A percentile compares a stretch with the other conserved stretches of the same genome.
phyloP scores from a whole-genome alignment of 1,284 basidiomycete genomes.

The Rugosomyces carneus region DNA sequence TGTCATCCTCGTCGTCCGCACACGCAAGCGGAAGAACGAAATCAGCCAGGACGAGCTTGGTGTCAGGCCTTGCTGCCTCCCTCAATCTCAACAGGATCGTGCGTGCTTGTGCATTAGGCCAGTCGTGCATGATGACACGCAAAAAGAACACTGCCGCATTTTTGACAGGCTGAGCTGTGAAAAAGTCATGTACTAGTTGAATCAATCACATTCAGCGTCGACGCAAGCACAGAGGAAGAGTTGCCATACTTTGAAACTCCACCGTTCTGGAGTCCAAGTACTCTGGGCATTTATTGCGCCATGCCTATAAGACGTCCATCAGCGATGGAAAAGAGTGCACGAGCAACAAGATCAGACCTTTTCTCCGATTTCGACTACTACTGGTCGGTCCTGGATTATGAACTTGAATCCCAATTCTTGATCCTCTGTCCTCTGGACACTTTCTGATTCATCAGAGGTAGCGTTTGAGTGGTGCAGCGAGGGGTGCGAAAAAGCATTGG shows the following conservation, averaged over 20 bases:
- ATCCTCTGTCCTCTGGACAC: not conserved
- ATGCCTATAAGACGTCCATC: conserved; percentile 35
- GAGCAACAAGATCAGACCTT: conserved; percentile 28
- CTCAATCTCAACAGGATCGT: conserved; percentile 45
- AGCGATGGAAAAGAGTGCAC: conserved; percentile 1
- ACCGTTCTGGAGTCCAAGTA: conserved; percentile 52
- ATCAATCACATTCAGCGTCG: conserved; percentile 1
- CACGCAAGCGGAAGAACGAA: conserved; percentile 66
- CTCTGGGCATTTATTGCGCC: conserved; percentile 56
- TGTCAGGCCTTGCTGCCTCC: conserved; percentile 43
- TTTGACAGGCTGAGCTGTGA: conserved; percentile 51
- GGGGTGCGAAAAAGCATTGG: conserved; percentile 38
- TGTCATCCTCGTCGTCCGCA: conserved; percentile 35
- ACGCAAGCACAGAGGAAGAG: not conserved
- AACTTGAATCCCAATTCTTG: conserved; percentile 41
- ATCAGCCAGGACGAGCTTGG: conserved; percentile 61
- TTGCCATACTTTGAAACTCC: conserved; percentile 45
- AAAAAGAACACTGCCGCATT: conserved; percentile 60
- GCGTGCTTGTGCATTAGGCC: conserved; percentile 59
- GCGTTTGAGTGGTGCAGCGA: not conserved
- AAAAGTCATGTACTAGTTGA: conserved; percentile 60
- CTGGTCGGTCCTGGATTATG: conserved; percentile 63
- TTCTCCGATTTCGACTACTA: conserved; percentile 56
- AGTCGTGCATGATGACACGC: conserved; percentile 68
- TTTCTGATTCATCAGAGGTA: not conserved